Conservation (phyloP, 208 protist genomes). For the Vickermania spadyakhi region DNA sequence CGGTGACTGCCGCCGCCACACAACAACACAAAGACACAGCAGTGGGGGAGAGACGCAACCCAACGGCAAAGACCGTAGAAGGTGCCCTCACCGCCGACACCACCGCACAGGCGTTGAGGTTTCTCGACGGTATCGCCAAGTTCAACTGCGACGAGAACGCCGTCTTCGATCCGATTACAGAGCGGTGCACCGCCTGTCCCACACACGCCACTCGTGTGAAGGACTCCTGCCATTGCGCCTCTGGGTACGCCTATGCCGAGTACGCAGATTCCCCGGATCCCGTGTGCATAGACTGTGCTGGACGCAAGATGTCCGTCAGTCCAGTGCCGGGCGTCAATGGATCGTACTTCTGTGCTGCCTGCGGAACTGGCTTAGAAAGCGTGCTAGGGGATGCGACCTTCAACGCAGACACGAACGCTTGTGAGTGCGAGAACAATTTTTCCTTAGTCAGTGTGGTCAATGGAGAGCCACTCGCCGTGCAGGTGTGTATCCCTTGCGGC, state of each 20-base stretch:
- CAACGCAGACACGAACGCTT: slow-evolving; percentile 1
- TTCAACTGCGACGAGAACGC: neutral
- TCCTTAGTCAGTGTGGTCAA: slow-evolving; percentile 6
- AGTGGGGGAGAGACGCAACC: too few species aligned
- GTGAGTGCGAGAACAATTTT: slow-evolving; percentile 4
- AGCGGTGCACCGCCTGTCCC: neutral
- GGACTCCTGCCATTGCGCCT: neutral
- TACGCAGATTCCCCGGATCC: neutral
- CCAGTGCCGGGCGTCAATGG: slow-evolving; percentile 7
- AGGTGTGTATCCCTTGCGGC: slow-evolving; percentile 6
- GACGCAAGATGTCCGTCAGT: slow-evolving; percentile 3
- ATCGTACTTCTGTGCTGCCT: slow-evolving; percentile 13
- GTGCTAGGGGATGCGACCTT: slow-evolving; percentile 6
- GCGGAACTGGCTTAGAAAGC: slow-evolving; percentile 2
- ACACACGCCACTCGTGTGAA: neutral
- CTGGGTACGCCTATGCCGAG: neutral
- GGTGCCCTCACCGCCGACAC: too few species aligned
- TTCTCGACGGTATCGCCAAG: neutral
- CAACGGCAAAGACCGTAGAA: too few species aligned
- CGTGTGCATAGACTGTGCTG: slow-evolving; percentile 8
- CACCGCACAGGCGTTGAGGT: too few species aligned
- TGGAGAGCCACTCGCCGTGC: neutral
- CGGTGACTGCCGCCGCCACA: too few species aligned
- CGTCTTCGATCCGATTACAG: neutral
- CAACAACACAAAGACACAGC: too few species aligned